Base-by-base conservation (phyloP, 1,284 basidiomycete genomes). In the Stygiomarasmius scandens region DNA sequence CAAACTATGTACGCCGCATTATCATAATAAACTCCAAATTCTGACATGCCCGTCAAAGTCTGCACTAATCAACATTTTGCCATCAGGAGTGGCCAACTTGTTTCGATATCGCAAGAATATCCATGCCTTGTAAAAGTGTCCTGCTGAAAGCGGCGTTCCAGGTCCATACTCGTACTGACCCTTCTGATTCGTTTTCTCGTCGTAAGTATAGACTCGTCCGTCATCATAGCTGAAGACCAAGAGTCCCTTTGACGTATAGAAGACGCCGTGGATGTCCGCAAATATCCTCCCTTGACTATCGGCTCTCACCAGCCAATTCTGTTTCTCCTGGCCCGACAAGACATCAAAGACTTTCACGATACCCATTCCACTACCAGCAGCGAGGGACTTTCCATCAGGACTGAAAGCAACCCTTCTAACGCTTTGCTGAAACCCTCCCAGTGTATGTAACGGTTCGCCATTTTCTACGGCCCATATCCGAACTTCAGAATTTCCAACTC, bases 401-500 rank as follows among this genome's bases (percentile, higher is more conserved):
- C 27, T 34, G 22, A 51, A 51, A 2, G 49, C 25, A 2, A 51
- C 10, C n/a, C 49, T 41, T n/a, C 49, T 11, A 23, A 51, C 23
- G 5, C 20, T 22, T 22, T 19, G 9, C 0, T 16, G 16, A 27
- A 32, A 61, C 0, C 49, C 53, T 32, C 49, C 23, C 23, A 61
- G 47, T 41, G 49, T 56, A 51, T 56, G 53, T 1, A 58, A 24
- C 2, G 56, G 51, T 23, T 56, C 58, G 11, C 61, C 61, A 2
- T 48, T 54, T 12, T 53, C 56, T 43, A 60, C 53, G 6, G 20
- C 16, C 58, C 58, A 60, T 6, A 62, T 32, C 20, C 55, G 58
- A 32, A 51, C 58, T 38, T 43, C 32, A 6, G 20, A 1, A 29
- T 62, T 55, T 9, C 58, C 55, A 0, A 49, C 16, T 2, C 58